Evolutionary conservation across 106 monocot genomes (phyloP).

Genomic region (Triglochin maritima): DNA sequence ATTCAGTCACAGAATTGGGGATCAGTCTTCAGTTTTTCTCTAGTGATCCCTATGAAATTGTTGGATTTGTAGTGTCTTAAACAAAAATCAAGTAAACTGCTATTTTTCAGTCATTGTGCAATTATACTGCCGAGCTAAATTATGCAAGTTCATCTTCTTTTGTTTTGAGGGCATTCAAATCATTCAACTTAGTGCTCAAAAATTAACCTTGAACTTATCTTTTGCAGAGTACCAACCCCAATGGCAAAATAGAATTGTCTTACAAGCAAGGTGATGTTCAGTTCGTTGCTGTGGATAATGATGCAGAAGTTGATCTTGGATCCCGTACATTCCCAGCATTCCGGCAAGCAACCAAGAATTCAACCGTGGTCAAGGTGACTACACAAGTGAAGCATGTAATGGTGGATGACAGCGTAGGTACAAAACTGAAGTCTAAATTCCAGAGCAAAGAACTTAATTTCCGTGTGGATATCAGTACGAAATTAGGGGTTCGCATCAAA

Average conservation of each 20-base stretch:
- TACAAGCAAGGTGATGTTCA: slow-evolving; percentile 23
- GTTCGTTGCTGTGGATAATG: slow-evolving; percentile 39
- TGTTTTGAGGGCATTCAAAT: not conserved
- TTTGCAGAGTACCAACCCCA: slow-evolving; percentile 35
- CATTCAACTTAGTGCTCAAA: not conserved
- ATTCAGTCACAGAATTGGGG: no score
- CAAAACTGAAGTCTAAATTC: slow-evolving; percentile 25
- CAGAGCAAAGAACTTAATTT: slow-evolving; percentile 24
- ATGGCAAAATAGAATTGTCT: slow-evolving; percentile 38
- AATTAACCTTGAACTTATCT: not conserved
- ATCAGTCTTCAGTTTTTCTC: no score
- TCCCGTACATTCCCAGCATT: slow-evolving; percentile 22
- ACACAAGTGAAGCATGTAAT: slow-evolving; percentile 24
- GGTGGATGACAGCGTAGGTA: slow-evolving; percentile 42
- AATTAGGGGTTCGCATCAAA: slow-evolving; percentile 14
- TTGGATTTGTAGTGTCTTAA: no score
- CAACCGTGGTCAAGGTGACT: slow-evolving; percentile 22
- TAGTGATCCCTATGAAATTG: no score
- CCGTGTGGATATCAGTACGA: slow-evolving; percentile 30
- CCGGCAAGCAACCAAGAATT: slow-evolving; percentile 24
- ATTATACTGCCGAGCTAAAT: no score
- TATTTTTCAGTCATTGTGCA: no score
- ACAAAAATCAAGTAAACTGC: no score
- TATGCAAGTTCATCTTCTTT: not conserved
- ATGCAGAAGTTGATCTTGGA: slow-evolving; percentile 25